These are phyloP conservation scores for Populus davidiana DNA, from an alignment of 345 rosid genomes.

Conservation along the genomic window DNA sequence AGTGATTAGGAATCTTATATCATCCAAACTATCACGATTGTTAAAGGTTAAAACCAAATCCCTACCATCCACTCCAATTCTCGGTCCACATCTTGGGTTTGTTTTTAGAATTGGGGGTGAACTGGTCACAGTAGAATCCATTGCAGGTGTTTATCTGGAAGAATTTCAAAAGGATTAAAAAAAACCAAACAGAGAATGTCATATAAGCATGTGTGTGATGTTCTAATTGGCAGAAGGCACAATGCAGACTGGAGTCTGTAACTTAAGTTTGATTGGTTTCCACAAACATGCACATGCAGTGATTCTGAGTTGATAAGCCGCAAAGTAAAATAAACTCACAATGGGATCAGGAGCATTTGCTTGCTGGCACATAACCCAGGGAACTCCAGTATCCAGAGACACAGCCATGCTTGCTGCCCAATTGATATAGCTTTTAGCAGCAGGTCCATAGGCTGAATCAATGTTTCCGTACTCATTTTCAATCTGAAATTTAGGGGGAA, in stretches of 20 bases:
- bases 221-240: too few species aligned
- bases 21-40: conserved; percentile 12
- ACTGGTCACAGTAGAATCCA: conserved; percentile 95
- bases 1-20: background rate
- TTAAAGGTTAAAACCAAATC: conserved; percentile 8
- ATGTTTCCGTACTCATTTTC: conserved; percentile 95
- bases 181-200: conserved; percentile 9
- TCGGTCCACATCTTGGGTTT: conserved; percentile 99
- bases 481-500: conserved; percentile 48
- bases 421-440: conserved; percentile 65
- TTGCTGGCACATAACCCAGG: conserved; percentile 99
- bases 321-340: conserved; percentile 40
- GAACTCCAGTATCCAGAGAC: conserved; percentile 83
- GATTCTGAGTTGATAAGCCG: background rate
- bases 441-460: conserved; percentile 62
- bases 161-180: background rate
- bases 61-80: conserved; percentile 96
- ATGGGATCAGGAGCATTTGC: conserved; percentile 89
- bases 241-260: too few species aligned
- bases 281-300: background rate
- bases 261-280: too few species aligned
- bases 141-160: conserved; percentile 92
- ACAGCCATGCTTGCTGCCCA: conserved; percentile 96
- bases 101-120: conserved; percentile 77
- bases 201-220: background rate